These are phyloP conservation scores for Xerophyta viscosa DNA, from an alignment of 106 monocot genomes.

Conservation along the genomic window DNA sequence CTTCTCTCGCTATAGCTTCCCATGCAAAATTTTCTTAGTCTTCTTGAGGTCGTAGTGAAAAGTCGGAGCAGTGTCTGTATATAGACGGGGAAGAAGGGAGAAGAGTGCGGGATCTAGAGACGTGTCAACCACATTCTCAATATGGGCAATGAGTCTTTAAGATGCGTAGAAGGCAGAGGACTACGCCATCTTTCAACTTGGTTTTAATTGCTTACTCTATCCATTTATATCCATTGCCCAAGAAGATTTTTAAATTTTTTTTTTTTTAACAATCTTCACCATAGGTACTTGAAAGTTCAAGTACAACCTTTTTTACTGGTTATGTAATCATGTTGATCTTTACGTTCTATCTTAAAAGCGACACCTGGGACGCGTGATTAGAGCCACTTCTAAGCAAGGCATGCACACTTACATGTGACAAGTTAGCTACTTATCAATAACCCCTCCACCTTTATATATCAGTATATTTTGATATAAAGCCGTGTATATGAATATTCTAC, in stretches of 20 bases:
- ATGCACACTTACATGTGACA: not conserved
- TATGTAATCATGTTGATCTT: too few relatives aligned
- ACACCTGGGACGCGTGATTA: not conserved
- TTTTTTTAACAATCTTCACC: too few relatives aligned
- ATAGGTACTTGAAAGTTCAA: too few relatives aligned
- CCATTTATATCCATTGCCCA: not conserved
- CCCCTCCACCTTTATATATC: too few relatives aligned
- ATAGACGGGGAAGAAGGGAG: not conserved
- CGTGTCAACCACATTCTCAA: constrained; percentile 20
- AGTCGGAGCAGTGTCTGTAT: not conserved
- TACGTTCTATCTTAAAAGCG: not conserved
- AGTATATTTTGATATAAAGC: too few relatives aligned
- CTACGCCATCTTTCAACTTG: constrained; percentile 1
- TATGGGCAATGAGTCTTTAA: constrained; percentile 9
- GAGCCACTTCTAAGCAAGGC: not conserved
- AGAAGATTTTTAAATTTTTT: too few relatives aligned
- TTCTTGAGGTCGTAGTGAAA: not conserved
- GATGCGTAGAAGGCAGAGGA: constrained; percentile 39
- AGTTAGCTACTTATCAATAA: not conserved
- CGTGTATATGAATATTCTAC: too few relatives aligned
- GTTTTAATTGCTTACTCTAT: constrained; percentile 1
- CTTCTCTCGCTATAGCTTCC: not conserved
- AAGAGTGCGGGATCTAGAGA: not conserved
- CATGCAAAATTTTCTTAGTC: not conserved
- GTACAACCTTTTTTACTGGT: too few relatives aligned